Percentiles rank a stretch among this genome's conserved stretches.
Conservation (phyloP, 768 basidiomycete genomes). For the Mycena alexandri region DNA sequence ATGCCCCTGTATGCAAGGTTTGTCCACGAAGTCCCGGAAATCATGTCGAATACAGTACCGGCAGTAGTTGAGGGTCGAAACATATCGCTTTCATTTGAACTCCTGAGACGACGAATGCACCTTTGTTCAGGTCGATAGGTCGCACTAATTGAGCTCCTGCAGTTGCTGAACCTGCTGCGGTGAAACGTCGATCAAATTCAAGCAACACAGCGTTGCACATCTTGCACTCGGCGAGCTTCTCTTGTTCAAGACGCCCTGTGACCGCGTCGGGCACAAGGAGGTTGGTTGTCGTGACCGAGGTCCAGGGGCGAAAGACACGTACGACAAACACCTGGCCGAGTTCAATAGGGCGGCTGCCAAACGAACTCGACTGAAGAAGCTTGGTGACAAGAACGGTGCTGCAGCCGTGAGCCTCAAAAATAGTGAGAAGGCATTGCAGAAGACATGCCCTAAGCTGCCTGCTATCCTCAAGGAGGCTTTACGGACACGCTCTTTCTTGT, state of each 20-base stretch:
- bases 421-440: neutral
- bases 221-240: constrained; percentile 14
- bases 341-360: neutral
- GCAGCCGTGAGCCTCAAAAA: neutral
- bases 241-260: neutral
- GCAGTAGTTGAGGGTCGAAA: too few species aligned
- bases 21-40: too few species aligned
- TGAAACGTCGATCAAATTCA: too few species aligned
- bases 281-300: neutral
- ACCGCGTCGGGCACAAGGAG: neutral
- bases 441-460: constrained; percentile 9
- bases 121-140: too few species aligned
- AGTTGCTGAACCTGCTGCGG: too few species aligned
- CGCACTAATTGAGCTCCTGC: too few species aligned
- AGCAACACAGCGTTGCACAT: too few species aligned
- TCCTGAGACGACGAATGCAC: too few species aligned
- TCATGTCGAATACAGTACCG: too few species aligned
- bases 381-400: neutral
- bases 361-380: neutral
- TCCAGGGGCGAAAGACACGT: neutral
- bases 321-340: neutral
- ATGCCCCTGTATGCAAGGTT: too few species aligned
- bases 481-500: constrained; percentile 2
- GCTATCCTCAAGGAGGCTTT: constrained; percentile 17
- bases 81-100: too few species aligned